Evolutionary conservation across 2,329 filamentous ascomycete species (phyloP).

Genomic region (Fusarium pseudograminearum): DNA sequence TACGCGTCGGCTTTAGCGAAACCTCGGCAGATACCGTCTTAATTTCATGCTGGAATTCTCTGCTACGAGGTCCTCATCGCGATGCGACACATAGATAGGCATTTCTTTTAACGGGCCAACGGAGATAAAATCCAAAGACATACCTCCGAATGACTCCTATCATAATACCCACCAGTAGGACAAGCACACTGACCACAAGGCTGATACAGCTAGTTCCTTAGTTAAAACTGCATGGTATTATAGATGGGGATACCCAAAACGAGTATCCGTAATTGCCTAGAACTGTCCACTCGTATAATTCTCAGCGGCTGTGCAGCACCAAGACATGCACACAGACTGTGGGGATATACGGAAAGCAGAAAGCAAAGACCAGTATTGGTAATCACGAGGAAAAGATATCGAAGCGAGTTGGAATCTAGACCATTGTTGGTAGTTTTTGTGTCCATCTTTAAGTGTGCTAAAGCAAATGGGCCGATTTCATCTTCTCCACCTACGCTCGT

Average conservation of each 20-base stretch:
- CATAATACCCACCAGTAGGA: not conserved
- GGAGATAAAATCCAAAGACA: not conserved
- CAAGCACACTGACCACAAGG: not conserved
- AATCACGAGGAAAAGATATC: slow-evolving; percentile 7
- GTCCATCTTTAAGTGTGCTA: slow-evolving; percentile 17
- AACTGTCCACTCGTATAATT: not conserved
- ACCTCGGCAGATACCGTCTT: not conserved
- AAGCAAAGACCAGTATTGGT: slow-evolving; percentile 6
- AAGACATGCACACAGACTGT: not conserved
- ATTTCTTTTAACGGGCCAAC: not conserved
- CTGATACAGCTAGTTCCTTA: slow-evolving; percentile 13
- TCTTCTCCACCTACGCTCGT: slow-evolving; percentile 11
- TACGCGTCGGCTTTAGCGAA: not conserved
- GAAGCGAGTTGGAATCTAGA: slow-evolving; percentile 12
- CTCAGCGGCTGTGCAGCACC: not conserved
- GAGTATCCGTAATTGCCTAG: not conserved
- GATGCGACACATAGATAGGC: not conserved
- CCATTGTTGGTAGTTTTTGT: slow-evolving; percentile 13
- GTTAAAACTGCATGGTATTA: not conserved
- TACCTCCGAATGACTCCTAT: not conserved
- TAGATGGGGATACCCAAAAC: not conserved
- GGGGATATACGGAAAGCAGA: not conserved
- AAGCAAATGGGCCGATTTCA: slow-evolving; percentile 31
- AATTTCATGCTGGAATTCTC: slow-evolving; percentile 1
- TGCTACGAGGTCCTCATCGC: not conserved